Percentiles rank a stretch among this genome's conserved stretches.
phyloP scores from a whole-genome alignment of 345 rosid species.

The Eucalyptus victrix region DNA sequence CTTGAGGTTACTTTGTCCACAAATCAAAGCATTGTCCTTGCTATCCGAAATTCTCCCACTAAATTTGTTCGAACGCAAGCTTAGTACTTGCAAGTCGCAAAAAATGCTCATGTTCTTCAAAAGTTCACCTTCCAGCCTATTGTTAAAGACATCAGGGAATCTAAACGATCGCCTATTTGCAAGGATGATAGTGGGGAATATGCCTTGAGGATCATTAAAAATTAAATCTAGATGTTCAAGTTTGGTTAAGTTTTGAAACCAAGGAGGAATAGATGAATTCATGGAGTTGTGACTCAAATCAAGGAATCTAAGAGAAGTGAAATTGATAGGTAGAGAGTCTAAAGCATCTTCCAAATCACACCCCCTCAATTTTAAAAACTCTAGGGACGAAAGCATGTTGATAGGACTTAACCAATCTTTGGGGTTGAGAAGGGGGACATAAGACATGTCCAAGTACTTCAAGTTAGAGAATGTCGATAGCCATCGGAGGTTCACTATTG shows the following conservation, averaged over 20 bases:
- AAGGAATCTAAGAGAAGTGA: not conserved
- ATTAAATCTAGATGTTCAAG: not conserved
- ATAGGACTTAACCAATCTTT: not conserved
- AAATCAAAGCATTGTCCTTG: not conserved
- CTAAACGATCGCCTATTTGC: too few species aligned
- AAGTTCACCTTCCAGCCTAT: not conserved
- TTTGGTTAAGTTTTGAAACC: not conserved
- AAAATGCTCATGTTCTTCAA: not conserved
- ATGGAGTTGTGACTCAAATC: not conserved
- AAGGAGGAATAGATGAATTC: not conserved
- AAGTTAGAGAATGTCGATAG: not conserved
- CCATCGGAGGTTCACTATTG: not conserved
- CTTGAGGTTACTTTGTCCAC: not conserved
- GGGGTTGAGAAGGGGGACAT: not conserved
- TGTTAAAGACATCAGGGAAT: not conserved
- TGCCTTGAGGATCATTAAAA: not conserved
- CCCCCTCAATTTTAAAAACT: not conserved
- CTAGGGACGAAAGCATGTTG: not conserved
- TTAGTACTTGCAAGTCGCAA: not conserved
- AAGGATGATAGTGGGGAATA: not conserved
- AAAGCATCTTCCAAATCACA: not conserved
- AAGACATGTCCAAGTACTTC: not conserved
- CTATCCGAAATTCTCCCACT: not conserved
- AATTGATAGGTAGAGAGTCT: not conserved
- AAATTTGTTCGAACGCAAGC: not conserved